Conservation (phyloP, 306 rosid genomes). For the Fragaria vesca region DNA sequence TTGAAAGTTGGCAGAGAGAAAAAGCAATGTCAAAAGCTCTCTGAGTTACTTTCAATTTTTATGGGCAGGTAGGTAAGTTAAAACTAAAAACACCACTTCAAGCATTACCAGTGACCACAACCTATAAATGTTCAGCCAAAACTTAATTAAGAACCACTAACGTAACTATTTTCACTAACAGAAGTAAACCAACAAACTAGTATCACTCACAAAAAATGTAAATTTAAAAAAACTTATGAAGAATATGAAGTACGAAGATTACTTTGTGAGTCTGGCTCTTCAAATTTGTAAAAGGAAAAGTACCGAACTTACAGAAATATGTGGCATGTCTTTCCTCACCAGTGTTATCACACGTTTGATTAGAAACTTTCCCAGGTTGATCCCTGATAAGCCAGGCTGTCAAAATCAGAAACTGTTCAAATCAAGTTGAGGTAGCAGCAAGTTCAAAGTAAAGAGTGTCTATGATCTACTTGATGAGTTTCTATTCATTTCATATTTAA, state of each 20-base stretch:
- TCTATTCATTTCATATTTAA: constrained; percentile 1
- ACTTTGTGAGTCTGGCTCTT: constrained; percentile 11
- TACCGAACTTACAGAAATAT: constrained; percentile 66
- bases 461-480: not conserved
- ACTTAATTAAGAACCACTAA: not conserved
- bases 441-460: not conserved
- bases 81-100: not conserved
- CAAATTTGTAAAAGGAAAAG: constrained; percentile 20
- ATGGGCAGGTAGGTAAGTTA: not conserved
- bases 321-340: constrained; percentile 90
- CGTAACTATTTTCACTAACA: not conserved
- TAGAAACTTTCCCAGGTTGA: constrained; percentile 88
- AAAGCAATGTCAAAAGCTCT: not conserved
- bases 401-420: constrained; percentile 26
- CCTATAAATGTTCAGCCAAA: not conserved
- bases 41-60: not conserved
- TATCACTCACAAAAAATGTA: not conserved
- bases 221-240: not conserved
- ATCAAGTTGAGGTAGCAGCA: constrained; percentile 20
- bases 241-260: not conserved
- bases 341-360: constrained; percentile 83
- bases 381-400: constrained; percentile 96
- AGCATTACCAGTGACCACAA: not conserved
- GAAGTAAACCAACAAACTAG: not conserved
- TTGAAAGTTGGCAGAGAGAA: not conserved